Percentiles rank a stretch among this genome's conserved stretches.
These are phyloP conservation scores for Lachnellula cervina DNA, from an alignment of 2,329 filamentous ascomycete species.

Conservation along the genomic window DNA sequence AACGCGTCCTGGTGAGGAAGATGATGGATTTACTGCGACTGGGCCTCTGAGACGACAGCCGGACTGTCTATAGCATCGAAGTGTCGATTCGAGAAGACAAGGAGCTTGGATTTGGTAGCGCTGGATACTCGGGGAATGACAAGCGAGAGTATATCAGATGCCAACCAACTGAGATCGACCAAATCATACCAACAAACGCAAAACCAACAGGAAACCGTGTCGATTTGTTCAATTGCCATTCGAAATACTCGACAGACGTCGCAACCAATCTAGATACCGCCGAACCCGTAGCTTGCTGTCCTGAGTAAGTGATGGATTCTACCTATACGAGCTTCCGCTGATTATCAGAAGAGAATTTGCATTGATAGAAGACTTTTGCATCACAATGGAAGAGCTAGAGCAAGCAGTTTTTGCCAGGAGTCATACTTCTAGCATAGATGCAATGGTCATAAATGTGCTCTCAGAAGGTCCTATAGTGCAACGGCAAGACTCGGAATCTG, in stretches of 20 bases:
- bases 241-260: slow-evolving; percentile 9
- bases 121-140: slow-evolving; percentile 8
- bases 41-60: slow-evolving; percentile 16
- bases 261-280: slow-evolving; percentile 7
- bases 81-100: slow-evolving; percentile 10
- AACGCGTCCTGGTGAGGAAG: slow-evolving; percentile 8
- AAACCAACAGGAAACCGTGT: slow-evolving; percentile 4
- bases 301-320: slow-evolving; percentile 10
- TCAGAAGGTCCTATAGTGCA: background rate
- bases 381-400: background rate
- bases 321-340: background rate
- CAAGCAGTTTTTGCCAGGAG: background rate
- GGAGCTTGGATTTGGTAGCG: slow-evolving; percentile 4
- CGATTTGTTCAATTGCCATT: slow-evolving; percentile 11
- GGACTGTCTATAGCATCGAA: slow-evolving; percentile 6
- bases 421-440: background rate
- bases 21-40: slow-evolving; percentile 15
- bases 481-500: background rate
- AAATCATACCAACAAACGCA: background rate
- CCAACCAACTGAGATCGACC: background rate
- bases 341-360: slow-evolving; percentile 5
- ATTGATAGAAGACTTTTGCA: background rate
- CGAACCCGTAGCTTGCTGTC: slow-evolving; percentile 13
- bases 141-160: background rate
- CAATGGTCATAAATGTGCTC: background rate